These are phyloP conservation scores for Candida pseudoglaebosa DNA, from an alignment of 805 yeast species.

Conservation along the genomic window DNA sequence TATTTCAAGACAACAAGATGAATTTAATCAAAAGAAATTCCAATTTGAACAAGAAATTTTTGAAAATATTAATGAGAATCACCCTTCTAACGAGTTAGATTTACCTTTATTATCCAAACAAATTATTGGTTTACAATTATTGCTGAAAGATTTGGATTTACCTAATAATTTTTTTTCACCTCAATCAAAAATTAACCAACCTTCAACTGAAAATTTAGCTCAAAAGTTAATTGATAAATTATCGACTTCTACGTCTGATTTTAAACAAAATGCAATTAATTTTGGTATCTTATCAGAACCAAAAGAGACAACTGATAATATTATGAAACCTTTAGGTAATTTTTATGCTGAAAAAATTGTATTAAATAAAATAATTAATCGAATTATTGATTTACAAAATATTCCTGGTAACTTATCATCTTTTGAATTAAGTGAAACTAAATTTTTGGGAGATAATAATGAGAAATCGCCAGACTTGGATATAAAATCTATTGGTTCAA, in stretches of 20 bases:
- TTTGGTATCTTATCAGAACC: slow-evolving; percentile 30
- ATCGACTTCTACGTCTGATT: slow-evolving; percentile 9
- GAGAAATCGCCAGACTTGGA: slow-evolving; percentile 19
- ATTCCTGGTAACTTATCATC: slow-evolving; percentile 72
- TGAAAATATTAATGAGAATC: slow-evolving; percentile 8
- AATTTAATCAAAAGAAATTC: slow-evolving; percentile 21
- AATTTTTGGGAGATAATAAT: too few species aligned
- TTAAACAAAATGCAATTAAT: slow-evolving; percentile 33
- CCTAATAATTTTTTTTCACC: slow-evolving; percentile 41
- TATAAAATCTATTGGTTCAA: too few species aligned
- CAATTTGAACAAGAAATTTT: slow-evolving; percentile 11
- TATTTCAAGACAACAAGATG: slow-evolving; percentile 23
- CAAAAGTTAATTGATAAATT: slow-evolving; percentile 5
- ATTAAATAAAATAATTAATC: slow-evolving; percentile 48
- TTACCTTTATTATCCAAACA: slow-evolving; percentile 51
- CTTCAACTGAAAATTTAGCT: slow-evolving; percentile 5
- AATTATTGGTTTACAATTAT: slow-evolving; percentile 56
- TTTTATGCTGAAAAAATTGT: slow-evolving; percentile 50
- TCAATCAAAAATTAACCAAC: too few species aligned
- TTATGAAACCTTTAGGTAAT: slow-evolving; percentile 45
- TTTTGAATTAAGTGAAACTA: slow-evolving; percentile 33
- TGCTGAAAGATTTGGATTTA: slow-evolving; percentile 62
- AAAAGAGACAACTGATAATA: slow-evolving; percentile 11
- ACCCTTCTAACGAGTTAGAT: slow-evolving; percentile 36
- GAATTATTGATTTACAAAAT: slow-evolving; percentile 58